Evolutionary conservation across 345 rosid species (phyloP), one percentile per base, ranked within the genome.

Genomic region (Bretschneidera sinensis): DNA sequence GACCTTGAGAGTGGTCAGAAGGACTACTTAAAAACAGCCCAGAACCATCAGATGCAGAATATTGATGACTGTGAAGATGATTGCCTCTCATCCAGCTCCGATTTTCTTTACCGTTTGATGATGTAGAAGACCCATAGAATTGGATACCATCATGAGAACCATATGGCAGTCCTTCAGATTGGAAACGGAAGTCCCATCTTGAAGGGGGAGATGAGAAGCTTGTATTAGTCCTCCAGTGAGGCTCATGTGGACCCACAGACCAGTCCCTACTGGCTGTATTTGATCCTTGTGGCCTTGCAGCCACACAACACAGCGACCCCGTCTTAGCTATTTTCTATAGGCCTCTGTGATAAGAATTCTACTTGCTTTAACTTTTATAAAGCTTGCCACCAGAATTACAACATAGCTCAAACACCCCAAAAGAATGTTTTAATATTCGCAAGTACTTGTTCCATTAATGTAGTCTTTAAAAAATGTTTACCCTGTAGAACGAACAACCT

Each of bases 271-370:
- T 68, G 57, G 80, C 65, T 2, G 71, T 24, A 65, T 62, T 76
- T 23, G 88, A 83, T 47, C 80, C 89, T 76, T 76, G 85, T 75
- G 85, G 85, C 89, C 89, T 83, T 55, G 89, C 85, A 55, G 89
- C 89, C 89, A 84, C 89, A 71, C 89, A 84, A 84, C 85, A 79
- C 49, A 84, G 68, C 2, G 84, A 81, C 77, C 89, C 89, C 85
- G 84, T 84, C 67, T 81, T 84, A 78, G 84, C 82, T 79, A 79
- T 79, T 74, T 78, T 76, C 22, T 69, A 21, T 24, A 48, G 55
- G 67, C 68, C 79, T 54, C 60, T 22, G 24, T 21, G 21, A 31
- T 48, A 34, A 7, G 20, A 64, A 50, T 24, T n/a, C 55, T 6
- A 16, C 59, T 28, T 21, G 69, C 73, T 68, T 58, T 55, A 43